phyloP scores from a whole-genome alignment of 1,139 yeast genomes.

The Kodamaea sp. region DNA sequence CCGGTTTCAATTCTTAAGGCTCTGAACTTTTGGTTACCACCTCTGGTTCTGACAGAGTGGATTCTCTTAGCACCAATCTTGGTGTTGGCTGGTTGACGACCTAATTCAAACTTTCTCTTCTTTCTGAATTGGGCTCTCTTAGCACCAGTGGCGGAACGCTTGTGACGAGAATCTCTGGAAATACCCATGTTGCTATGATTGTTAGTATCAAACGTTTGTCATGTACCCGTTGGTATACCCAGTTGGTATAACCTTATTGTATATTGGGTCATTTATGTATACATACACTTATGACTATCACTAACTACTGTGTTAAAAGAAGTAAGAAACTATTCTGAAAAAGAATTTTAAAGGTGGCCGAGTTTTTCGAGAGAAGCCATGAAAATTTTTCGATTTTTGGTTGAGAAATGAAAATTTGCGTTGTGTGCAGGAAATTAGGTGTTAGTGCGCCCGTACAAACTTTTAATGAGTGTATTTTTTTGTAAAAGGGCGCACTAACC shows the following conservation, averaged over 20 bases:
- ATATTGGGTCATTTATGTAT: no score
- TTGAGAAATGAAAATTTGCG: no score
- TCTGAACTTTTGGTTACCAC: constrained; percentile 99
- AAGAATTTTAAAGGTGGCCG: constrained; percentile 8
- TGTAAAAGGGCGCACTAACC: no score
- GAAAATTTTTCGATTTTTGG: constrained; percentile 6
- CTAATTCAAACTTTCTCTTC: constrained; percentile 99
- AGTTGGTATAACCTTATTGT: background rate
- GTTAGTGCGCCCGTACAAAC: no score
- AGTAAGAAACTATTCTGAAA: constrained; percentile 13
- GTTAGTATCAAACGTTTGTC: no score
- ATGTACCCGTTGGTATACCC: no score
- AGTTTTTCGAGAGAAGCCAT: background rate
- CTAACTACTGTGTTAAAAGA: constrained; percentile 14
- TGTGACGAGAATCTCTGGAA: constrained; percentile 99
- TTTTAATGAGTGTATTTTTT: no score
- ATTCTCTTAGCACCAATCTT: constrained; percentile 98
- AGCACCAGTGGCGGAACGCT: constrained; percentile 99
- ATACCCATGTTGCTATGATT: constrained; percentile 73
- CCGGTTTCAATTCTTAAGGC: constrained; percentile 99
- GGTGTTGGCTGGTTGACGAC: constrained; percentile 99
- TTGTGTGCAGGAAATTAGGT: no score
- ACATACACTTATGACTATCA: constrained; percentile 19
- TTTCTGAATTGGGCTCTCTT: constrained; percentile 99
- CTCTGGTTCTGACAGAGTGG: constrained; percentile 99